These are phyloP conservation scores for Amoebophrya sp. DNA, from an alignment of 169 alveolate species.

Conservation along the genomic window DNA sequence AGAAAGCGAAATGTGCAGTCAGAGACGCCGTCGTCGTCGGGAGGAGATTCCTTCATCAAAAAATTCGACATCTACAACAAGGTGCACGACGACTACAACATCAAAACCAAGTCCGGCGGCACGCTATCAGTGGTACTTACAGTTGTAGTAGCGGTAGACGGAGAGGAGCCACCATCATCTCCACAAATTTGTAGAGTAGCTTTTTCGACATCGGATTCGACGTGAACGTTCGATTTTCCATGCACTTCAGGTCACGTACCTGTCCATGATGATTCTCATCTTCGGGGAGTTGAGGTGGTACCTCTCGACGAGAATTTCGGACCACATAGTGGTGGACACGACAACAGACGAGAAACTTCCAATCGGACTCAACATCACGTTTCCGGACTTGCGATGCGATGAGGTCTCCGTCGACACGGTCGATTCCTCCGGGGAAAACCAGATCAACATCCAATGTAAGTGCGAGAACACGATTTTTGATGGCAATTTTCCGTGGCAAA, in stretches of 20 bases:
- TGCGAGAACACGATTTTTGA: too few species aligned
- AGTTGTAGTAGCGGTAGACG: too few species aligned
- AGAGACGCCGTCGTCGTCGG: too few species aligned
- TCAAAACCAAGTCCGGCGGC: background rate
- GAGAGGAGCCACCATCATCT: too few species aligned
- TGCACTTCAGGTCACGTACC: background rate
- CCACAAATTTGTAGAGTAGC: too few species aligned
- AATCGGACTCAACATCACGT: background rate
- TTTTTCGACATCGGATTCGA: background rate
- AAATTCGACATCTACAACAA: too few species aligned
- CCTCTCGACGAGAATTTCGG: background rate
- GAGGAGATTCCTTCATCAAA: too few species aligned
- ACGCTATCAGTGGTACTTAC: background rate
- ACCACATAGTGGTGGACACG: constrained; percentile 10
- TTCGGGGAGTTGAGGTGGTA: background rate
- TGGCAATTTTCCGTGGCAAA: too few species aligned
- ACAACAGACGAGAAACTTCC: background rate
- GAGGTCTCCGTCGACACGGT: constrained; percentile 4
- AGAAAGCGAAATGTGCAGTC: too few species aligned
- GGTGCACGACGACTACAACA: background rate
- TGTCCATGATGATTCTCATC: background rate
- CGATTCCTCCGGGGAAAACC: background rate
- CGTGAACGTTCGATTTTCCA: background rate
- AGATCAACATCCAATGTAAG: too few species aligned
- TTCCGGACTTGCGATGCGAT: background rate